These are phyloP conservation scores for Myriangium duriaei DNA, from an alignment of 2,329 filamentous ascomycete species.

Conservation along the genomic window DNA sequence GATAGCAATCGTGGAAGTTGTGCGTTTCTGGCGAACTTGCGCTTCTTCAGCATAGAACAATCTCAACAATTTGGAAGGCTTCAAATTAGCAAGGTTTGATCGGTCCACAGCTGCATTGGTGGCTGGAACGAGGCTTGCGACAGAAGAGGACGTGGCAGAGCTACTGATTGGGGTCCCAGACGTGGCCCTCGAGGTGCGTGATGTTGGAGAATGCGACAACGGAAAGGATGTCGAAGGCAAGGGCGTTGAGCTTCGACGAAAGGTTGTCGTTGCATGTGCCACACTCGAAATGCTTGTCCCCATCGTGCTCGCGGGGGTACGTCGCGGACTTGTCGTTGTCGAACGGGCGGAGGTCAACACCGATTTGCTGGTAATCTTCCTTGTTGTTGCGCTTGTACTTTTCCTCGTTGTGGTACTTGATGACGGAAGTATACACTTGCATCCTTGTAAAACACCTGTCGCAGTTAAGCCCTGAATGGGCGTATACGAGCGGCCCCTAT, in stretches of 20 bases:
- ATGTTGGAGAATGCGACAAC: not conserved
- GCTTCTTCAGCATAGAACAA: not conserved
- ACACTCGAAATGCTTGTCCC: too few species aligned
- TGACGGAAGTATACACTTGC: too few species aligned
- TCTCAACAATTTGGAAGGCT: not conserved
- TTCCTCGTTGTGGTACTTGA: too few species aligned
- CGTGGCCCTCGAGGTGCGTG: too few species aligned
- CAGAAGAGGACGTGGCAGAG: not conserved
- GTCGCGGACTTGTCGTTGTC: too few species aligned
- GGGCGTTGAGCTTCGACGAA: not conserved
- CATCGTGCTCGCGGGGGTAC: too few species aligned
- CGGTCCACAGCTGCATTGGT: not conserved
- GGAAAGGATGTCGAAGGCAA: not conserved
- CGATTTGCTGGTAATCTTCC: too few species aligned
- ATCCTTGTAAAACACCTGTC: too few species aligned
- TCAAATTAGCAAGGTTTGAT: not conserved
- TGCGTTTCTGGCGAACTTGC: not conserved
- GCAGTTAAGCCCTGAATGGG: too few species aligned
- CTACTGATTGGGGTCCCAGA: not conserved
- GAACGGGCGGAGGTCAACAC: too few species aligned
- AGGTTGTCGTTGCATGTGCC: not conserved
- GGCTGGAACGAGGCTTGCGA: not conserved
- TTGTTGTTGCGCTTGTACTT: too few species aligned
- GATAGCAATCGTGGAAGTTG: not conserved
- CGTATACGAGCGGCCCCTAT: too few species aligned